Percentiles rank a stretch among this genome's conserved stretches.
These are phyloP conservation scores for Hortiboletus flavorubellus DNA, from an alignment of 768 basidiomycete genomes.

Conservation along the genomic window DNA sequence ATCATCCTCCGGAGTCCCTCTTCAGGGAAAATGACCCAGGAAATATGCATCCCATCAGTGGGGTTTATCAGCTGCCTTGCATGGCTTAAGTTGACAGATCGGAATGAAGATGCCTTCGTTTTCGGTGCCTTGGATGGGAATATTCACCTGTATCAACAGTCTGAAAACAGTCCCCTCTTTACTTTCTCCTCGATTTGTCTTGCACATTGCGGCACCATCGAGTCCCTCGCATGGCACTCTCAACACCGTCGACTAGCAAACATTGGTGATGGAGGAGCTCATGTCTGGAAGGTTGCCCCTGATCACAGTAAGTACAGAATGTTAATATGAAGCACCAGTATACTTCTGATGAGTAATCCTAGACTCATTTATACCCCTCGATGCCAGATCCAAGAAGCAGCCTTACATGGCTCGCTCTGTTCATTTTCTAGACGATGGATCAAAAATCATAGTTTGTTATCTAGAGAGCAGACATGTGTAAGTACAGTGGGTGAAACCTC, in stretches of 20 bases:
- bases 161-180: neutral
- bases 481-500: too few species aligned
- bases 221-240: neutral
- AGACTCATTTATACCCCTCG: neutral
- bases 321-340: too few species aligned
- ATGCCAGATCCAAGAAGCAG: neutral
- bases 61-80: neutral
- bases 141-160: neutral
- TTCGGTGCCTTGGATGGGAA: neutral
- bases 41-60: neutral
- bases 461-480: constrained; percentile 4
- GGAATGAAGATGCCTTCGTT: neutral
- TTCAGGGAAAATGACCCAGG: neutral
- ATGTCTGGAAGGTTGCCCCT: neutral
- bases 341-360: too few species aligned
- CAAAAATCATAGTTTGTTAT: neutral
- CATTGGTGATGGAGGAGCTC: neutral
- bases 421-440: constrained; percentile 1
- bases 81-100: neutral
- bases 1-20: neutral
- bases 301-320: too few species aligned
- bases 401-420: neutral
- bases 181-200: neutral
- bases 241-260: neutral
- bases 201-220: neutral